Conservation (phyloP, 495 filamentous ascomycete genomes). For the Lentithecium fluviatile region DNA sequence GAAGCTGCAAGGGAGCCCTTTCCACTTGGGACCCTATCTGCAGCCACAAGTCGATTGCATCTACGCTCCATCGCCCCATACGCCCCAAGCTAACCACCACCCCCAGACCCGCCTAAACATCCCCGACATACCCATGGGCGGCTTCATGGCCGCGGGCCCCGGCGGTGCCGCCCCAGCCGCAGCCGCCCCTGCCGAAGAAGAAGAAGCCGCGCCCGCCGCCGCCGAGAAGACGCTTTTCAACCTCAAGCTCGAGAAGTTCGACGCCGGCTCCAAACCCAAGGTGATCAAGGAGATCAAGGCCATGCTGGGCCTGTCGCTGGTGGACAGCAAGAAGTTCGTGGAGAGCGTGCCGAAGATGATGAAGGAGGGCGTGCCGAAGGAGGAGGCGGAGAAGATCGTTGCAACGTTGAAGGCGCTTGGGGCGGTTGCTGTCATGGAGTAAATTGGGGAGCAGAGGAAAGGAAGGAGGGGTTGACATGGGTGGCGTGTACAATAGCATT, state of each 20-base stretch:
- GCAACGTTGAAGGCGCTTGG: conserved; percentile 89
- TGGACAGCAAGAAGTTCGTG: conserved; percentile 99
- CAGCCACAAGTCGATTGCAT: too few relatives aligned
- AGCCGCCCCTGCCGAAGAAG: conserved; percentile 75
- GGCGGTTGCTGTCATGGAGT: conserved; percentile 86
- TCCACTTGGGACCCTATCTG: too few relatives aligned
- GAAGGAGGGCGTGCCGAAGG: conserved; percentile 98
- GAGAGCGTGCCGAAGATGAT: conserved; percentile 95
- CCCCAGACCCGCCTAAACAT: conserved; percentile 91
- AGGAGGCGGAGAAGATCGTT: conserved; percentile 98
- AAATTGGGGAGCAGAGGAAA: conserved; percentile 32
- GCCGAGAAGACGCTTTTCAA: conserved; percentile 98
- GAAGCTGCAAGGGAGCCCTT: too few relatives aligned
- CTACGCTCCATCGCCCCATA: too few relatives aligned
- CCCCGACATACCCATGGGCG: conserved; percentile 91
- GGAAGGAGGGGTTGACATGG: background rate
- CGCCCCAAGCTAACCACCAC: too few relatives aligned
- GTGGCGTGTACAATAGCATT: background rate
- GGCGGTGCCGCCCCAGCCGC: conserved; percentile 54
- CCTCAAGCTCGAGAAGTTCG: conserved; percentile 86
- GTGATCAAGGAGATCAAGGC: conserved; percentile 99
- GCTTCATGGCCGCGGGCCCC: conserved; percentile 67
- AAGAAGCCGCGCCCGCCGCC: conserved; percentile 74
- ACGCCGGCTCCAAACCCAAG: conserved; percentile 88
- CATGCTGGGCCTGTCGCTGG: conserved; percentile 89